Evolutionary conservation across 2,329 filamentous ascomycete genomes (phyloP).

Genomic region (Aspergillus awamori): DNA sequence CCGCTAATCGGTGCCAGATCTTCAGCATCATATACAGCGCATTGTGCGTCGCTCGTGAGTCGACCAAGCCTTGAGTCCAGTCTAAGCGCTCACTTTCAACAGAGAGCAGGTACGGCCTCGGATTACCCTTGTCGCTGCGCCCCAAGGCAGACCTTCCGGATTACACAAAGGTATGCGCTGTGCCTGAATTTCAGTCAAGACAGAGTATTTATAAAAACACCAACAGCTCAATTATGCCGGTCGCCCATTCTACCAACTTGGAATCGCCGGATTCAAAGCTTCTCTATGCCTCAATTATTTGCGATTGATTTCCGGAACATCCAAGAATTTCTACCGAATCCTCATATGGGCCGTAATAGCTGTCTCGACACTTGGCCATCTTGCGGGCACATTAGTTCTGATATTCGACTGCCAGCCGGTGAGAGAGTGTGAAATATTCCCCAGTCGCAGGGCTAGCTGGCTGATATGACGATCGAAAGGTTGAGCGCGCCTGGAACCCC

Average conservation of each 20-base stretch:
- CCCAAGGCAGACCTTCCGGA: slow-evolving; percentile 48
- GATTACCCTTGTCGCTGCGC: slow-evolving; percentile 49
- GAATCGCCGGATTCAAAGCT: slow-evolving; percentile 61
- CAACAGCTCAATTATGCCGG: slow-evolving; percentile 55
- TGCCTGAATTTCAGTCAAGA: neutral
- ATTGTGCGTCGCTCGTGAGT: slow-evolving; percentile 55
- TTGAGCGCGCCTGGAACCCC: slow-evolving; percentile 52
- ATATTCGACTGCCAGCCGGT: slow-evolving; percentile 57
- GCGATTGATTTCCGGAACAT: slow-evolving; percentile 54
- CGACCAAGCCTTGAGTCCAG: neutral
- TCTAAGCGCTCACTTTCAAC: slow-evolving; percentile 9
- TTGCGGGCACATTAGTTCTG: slow-evolving; percentile 54
- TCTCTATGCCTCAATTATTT: slow-evolving; percentile 58
- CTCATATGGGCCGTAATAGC: slow-evolving; percentile 51
- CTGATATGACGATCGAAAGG: slow-evolving; percentile 10
- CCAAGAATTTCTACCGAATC: slow-evolving; percentile 48
- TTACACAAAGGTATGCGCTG: slow-evolving; percentile 45
- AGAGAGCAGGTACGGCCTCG: slow-evolving; percentile 60
- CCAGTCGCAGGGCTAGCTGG: neutral
- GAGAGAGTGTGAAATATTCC: neutral
- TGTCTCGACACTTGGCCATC: slow-evolving; percentile 50
- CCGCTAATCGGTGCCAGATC: slow-evolving; percentile 36
- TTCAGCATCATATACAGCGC: slow-evolving; percentile 55
- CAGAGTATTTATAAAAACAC: neutral
- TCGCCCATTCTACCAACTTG: slow-evolving; percentile 58